Evolutionary conservation across 768 basidiomycete species (phyloP).

Genomic region (Boletus subparvulus): DNA sequence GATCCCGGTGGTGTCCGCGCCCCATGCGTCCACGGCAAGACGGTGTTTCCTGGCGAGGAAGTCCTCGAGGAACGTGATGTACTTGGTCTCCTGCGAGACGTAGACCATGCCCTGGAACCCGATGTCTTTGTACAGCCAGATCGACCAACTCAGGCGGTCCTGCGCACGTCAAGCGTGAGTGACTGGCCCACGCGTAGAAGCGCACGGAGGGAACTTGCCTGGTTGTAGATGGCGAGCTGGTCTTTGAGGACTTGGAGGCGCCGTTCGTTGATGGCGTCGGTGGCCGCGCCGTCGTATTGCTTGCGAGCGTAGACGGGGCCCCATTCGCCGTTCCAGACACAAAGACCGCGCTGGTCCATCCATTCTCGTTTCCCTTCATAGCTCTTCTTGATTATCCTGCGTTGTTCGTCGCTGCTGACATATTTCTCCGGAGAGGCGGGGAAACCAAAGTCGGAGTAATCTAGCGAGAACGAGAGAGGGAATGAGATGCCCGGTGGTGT

Average conservation of each 20-base stretch:
- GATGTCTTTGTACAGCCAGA: conserved; percentile 87
- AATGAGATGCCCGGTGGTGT: neutral
- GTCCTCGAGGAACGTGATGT: conserved; percentile 63
- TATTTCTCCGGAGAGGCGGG: conserved; percentile 58
- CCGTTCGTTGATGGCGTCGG: conserved; percentile 62
- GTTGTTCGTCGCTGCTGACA: conserved; percentile 51
- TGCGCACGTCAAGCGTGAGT: conserved; percentile 17
- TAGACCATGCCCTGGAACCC: conserved; percentile 88
- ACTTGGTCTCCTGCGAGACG: conserved; percentile 64
- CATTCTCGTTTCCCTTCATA: conserved; percentile 76
- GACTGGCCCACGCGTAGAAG: neutral
- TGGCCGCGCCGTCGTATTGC: conserved; percentile 56
- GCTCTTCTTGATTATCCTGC: conserved; percentile 48
- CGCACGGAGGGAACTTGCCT: conserved; percentile 15
- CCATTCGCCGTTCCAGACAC: conserved; percentile 82
- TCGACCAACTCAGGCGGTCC: conserved; percentile 74
- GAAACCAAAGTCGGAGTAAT: conserved; percentile 58
- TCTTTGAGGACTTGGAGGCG: conserved; percentile 69
- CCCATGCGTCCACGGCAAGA: conserved; percentile 78
- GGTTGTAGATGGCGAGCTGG: conserved; percentile 70
- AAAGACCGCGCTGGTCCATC: conserved; percentile 66
- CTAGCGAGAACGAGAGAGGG: conserved; percentile 4
- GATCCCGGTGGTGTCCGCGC: conserved; percentile 60
- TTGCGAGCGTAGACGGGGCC: conserved; percentile 77
- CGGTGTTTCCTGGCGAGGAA: conserved; percentile 79